Conservation (phyloP, 441 rosid species). For the Capsella rubella region DNA sequence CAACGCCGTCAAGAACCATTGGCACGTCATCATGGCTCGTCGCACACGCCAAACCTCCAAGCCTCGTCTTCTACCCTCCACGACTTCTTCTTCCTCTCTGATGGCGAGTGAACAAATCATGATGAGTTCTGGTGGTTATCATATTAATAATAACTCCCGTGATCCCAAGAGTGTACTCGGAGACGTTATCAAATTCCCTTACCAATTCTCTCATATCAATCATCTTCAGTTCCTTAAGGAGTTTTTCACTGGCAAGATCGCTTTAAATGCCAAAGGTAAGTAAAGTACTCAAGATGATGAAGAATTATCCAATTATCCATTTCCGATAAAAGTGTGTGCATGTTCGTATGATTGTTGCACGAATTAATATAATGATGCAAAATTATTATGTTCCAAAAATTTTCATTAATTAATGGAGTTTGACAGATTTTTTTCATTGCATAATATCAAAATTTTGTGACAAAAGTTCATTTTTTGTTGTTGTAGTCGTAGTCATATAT, state of each 20-base stretch:
- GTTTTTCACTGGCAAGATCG: constrained; percentile 33
- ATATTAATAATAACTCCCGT: not conserved
- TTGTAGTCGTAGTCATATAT: not conserved
- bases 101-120: constrained; percentile 18
- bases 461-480: not conserved
- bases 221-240: constrained; percentile 44
- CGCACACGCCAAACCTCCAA: constrained; percentile 44
- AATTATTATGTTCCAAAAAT: not conserved
- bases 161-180: constrained; percentile 30
- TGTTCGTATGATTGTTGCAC: not conserved
- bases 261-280: constrained; percentile 43
- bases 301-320: not conserved
- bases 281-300: not conserved
- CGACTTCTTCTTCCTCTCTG: constrained; percentile 21
- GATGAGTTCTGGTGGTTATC: constrained; percentile 22
- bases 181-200: constrained; percentile 25
- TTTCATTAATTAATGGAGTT: not conserved
- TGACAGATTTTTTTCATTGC: not conserved
- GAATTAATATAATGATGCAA: not conserved
- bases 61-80: constrained; percentile 29
- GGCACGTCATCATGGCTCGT: constrained; percentile 78
- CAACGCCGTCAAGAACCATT: constrained; percentile 71
- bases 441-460: not conserved
- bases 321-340: not conserved
- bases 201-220: constrained; percentile 40